Conservation (phyloP, 345 rosid genomes). For the Melastoma malabathricum region DNA sequence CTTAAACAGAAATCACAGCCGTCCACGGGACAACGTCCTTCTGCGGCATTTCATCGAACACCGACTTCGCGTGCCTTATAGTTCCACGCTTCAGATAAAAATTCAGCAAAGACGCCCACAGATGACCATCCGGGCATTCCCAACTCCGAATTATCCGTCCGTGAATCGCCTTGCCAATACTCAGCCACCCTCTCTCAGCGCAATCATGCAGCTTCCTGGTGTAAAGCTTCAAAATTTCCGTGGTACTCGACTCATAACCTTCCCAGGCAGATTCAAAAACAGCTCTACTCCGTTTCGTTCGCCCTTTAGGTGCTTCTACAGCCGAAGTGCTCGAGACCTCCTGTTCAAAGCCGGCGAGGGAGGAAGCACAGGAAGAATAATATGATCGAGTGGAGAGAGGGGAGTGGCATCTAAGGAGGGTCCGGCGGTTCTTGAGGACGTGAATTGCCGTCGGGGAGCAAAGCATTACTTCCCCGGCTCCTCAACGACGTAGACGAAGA, state of each 20-base stretch:
- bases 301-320: no score
- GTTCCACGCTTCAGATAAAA: conserved; percentile 22
- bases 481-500: not conserved
- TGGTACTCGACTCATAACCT: not conserved
- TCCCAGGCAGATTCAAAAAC: not conserved
- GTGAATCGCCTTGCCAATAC: conserved; percentile 18
- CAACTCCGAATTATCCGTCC: conserved; percentile 14
- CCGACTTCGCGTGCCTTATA: conserved; percentile 13
- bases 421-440: no score
- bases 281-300: not conserved
- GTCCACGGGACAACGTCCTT: conserved; percentile 42
- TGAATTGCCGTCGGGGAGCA: no score
- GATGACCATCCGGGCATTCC: conserved; percentile 19
- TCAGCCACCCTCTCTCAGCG: conserved; percentile 19
- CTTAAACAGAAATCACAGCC: conserved; percentile 21
- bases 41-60: conserved; percentile 24
- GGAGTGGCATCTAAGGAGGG: no score
- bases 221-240: conserved; percentile 13
- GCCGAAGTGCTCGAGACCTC: not conserved
- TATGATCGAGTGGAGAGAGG: not conserved
- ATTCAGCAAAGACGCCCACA: conserved; percentile 30
- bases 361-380: not conserved
- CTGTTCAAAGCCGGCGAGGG: conserved; percentile 3
- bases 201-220: conserved; percentile 24
- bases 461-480: not conserved